These are phyloP conservation scores for Hypericum androsaemum DNA, from an alignment of 345 rosid genomes.

Conservation along the genomic window DNA sequence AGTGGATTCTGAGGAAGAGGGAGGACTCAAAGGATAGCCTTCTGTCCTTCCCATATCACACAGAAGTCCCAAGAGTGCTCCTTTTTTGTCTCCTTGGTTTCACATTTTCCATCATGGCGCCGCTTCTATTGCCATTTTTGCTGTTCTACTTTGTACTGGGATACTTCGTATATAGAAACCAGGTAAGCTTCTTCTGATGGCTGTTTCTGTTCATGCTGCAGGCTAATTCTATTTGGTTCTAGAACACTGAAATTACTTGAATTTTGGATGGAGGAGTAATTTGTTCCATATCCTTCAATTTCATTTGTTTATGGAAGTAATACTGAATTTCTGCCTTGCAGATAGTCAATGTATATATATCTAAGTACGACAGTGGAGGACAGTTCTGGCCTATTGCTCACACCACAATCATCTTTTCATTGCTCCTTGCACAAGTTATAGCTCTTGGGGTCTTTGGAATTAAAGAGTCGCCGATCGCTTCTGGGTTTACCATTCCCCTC, in stretches of 20 bases:
- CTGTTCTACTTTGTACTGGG: constrained; percentile 64
- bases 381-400: constrained; percentile 79
- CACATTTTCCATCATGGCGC: constrained; percentile 73
- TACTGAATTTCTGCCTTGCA: constrained; percentile 19
- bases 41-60: constrained; percentile 66
- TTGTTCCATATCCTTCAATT: too few relatives aligned
- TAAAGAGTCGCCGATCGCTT: constrained; percentile 56
- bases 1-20: constrained; percentile 28
- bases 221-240: too few relatives aligned
- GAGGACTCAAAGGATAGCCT: constrained; percentile 36
- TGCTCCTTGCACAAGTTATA: constrained; percentile 71
- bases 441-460: constrained; percentile 81
- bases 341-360: constrained; percentile 68
- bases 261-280: too few relatives aligned
- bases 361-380: constrained; percentile 76
- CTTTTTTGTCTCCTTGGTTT: constrained; percentile 81
- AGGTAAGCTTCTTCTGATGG: constrained; percentile 31
- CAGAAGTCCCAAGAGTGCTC: constrained; percentile 74
- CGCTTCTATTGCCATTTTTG: constrained; percentile 69
- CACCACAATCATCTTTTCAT: constrained; percentile 75
- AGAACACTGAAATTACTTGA: too few relatives aligned
- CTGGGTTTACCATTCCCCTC: constrained; percentile 68
- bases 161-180: constrained; percentile 65
- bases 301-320: too few relatives aligned
- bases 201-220: constrained; percentile 1